phyloP scores from a whole-genome alignment of 228 moss, liverwort and hornwort species.

The Sphagnum fallax region DNA sequence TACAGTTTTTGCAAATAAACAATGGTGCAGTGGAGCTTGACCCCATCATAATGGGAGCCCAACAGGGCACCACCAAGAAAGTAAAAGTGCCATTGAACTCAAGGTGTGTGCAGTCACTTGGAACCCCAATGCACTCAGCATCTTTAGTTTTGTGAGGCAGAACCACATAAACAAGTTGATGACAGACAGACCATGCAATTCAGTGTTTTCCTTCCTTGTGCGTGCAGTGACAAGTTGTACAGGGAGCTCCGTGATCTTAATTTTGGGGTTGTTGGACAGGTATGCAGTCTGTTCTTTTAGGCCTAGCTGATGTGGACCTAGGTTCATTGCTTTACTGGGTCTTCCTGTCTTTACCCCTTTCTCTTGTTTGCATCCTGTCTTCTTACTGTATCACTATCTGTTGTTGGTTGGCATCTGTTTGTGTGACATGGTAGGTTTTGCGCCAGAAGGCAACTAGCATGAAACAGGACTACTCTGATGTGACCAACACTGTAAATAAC shows the following conservation, averaged over 20 bases:
- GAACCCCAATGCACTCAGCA: too few species aligned
- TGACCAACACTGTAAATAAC: constrained; percentile 51
- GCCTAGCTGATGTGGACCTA: neutral
- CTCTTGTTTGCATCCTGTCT: too few species aligned
- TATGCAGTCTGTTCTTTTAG: constrained; percentile 8
- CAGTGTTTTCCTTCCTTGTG: neutral
- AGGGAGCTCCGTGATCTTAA: constrained; percentile 95
- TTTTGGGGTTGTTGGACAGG: constrained; percentile 91
- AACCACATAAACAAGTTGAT: neutral
- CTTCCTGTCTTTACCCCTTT: too few species aligned
- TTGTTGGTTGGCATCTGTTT: neutral
- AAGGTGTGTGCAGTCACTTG: constrained; percentile 22
- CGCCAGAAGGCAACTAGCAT: constrained; percentile 86
- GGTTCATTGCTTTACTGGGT: neutral
- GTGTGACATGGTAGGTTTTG: constrained; percentile 55
- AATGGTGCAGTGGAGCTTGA: constrained; percentile 91
- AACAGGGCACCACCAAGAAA: constrained; percentile 49
- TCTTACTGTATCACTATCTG: too few species aligned
- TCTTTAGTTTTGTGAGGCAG: neutral
- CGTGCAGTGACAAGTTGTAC: constrained; percentile 73
- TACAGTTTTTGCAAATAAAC: constrained; percentile 79
- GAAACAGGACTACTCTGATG: constrained; percentile 91
- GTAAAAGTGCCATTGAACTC: constrained; percentile 95
- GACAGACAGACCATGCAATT: too few species aligned
- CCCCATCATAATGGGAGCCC: constrained; percentile 63